Evolutionary conservation across 371 early-diverging fungal species (phyloP), one percentile per base, ranked within the genome.

Genomic region (Gilbertella persicaria): DNA sequence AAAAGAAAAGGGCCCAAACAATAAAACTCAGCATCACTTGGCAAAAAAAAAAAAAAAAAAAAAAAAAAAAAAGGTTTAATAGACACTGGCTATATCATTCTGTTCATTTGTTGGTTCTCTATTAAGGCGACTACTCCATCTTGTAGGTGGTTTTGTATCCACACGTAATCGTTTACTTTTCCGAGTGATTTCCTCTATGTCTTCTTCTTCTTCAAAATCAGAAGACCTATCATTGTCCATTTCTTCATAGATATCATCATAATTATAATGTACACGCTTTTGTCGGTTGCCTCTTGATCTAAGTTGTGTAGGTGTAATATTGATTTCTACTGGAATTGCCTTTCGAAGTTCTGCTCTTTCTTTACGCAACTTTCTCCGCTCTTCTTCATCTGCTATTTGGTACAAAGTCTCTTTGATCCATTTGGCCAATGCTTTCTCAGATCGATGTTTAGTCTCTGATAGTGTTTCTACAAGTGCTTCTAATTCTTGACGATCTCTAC

Each of bases 361-460:
- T 49, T 61, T 58, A 10, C 54, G 46, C 19, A 53, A 36, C 19
- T 44, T 23, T 28, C 39, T 36, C 2, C 48, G 58, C 16, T 45
- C 44, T 20, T 60, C 57, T 17, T 66, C 45, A 26, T 61, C 60
- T 5, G 64, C 61, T 9, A 51, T 3, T 1, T 60, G 61, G 25
- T 65, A 65, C 0, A 66, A 20, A 5, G 41, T 24, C 4, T 57
- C 45, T 7, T 14, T 30, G 8, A 67, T 47, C 0, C 50, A 43
- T 16, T 60, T 43, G 14, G 39, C 39, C 17, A 72, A 20, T n/a
- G 46, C 48, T 24, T 49, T 49, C 43, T 72, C 72, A 19, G 52
- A 17, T 29, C 59, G 19, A 17, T 49, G 55, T 40, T 45, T 64
- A 12, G 48, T 40, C 9, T 17, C 43, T 8, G 57, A 47, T 14